A percentile compares a stretch with the other conserved stretches of the same genome.
phyloP scores from a whole-genome alignment of 306 rosid species.

The Vigna trinervia region DNA sequence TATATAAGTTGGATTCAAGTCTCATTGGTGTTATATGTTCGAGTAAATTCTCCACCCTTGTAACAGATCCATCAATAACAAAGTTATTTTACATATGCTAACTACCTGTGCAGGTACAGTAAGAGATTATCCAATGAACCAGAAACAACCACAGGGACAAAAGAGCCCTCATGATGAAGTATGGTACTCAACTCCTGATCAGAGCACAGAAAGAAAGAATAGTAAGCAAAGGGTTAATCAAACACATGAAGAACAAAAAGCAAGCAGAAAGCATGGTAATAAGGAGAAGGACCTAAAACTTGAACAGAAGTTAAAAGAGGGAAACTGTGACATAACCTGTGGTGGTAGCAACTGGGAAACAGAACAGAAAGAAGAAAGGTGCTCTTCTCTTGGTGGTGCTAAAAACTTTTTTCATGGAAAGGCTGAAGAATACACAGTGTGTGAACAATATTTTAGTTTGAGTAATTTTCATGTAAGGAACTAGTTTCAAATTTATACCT shows the following conservation, averaged over 20 bases:
- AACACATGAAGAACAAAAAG: not conserved
- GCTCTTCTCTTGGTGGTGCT: conserved; percentile 41
- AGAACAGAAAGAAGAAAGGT: conserved; percentile 24
- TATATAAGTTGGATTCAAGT: too few species aligned
- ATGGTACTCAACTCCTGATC: conserved; percentile 14
- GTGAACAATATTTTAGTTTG: conserved; percentile 41
- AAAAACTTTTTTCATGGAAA: conserved; percentile 46
- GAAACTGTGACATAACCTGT: not conserved
- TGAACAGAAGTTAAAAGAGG: not conserved
- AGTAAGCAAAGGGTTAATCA: not conserved
- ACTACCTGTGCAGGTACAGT: conserved; percentile 36
- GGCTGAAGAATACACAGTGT: conserved; percentile 38
- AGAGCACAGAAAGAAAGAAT: not conserved
- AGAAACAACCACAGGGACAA: conserved; percentile 29
- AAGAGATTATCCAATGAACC: conserved; percentile 13
- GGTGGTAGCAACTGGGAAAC: not conserved
- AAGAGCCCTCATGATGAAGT: conserved; percentile 37
- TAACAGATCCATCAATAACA: too few species aligned
- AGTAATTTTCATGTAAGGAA: conserved; percentile 30
- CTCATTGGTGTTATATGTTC: too few species aligned
- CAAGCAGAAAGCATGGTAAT: not conserved
- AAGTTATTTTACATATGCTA: not conserved
- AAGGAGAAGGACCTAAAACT: not conserved
- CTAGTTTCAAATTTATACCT: conserved; percentile 20
- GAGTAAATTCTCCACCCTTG: too few species aligned